These are phyloP conservation scores for Beauveria varroae DNA, from an alignment of 2,329 filamentous ascomycete species.

Conservation along the genomic window DNA sequence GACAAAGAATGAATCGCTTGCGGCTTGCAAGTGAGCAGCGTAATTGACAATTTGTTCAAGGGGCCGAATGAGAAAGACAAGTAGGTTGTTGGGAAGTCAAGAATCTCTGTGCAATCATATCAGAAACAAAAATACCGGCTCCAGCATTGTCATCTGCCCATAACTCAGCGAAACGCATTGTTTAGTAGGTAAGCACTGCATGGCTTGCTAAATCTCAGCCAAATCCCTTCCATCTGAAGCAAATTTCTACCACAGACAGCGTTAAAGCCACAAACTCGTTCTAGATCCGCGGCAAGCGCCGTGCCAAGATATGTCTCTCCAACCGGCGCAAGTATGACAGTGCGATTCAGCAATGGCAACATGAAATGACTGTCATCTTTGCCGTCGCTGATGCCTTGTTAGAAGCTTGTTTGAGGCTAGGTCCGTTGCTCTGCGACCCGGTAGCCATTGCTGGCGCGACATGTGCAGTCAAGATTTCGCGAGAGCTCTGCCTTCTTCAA, in stretches of 20 bases:
- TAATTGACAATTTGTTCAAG: background rate
- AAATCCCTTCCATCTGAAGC: background rate
- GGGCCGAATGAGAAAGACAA: background rate
- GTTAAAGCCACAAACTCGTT: background rate
- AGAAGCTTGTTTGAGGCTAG: no score
- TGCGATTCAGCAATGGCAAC: background rate
- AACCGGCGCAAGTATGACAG: background rate
- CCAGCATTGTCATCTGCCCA: background rate
- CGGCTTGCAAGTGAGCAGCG: background rate
- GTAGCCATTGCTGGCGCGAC: slow-evolving; percentile 32
- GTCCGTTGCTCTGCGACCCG: no score
- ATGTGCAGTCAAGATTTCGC: slow-evolving; percentile 23
- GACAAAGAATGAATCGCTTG: background rate
- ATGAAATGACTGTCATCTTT: background rate
- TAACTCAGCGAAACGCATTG: no score
- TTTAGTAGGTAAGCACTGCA: no score
- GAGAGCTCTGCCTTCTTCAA: no score
- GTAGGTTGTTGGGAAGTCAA: background rate
- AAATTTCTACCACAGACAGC: background rate
- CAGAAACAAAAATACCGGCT: background rate
- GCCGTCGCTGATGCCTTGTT: background rate
- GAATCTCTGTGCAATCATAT: no score
- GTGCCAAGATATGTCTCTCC: background rate
- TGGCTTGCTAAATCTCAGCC: background rate
- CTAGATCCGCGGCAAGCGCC: background rate